These are phyloP conservation scores for Phaeotremella fagi DNA, from an alignment of 768 basidiomycete species.

Conservation along the genomic window DNA sequence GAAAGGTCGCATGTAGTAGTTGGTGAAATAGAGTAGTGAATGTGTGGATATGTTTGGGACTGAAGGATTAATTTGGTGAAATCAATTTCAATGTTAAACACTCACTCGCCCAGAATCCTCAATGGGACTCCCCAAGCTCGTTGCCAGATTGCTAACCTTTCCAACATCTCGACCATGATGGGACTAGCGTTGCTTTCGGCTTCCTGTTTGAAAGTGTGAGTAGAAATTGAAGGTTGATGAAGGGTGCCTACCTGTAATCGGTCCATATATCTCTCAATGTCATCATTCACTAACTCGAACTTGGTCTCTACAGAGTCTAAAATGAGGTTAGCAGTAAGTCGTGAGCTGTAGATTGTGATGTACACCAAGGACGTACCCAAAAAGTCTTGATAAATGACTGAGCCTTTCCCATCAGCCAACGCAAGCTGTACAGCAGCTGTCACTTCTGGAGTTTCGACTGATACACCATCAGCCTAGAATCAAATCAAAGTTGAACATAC, in stretches of 20 bases:
- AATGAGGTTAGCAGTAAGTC: too few relatives aligned
- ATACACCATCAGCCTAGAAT: not conserved
- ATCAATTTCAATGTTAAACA: not conserved
- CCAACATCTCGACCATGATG: slow-evolving; percentile 35
- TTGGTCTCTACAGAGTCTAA: slow-evolving; percentile 31
- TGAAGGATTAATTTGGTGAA: slow-evolving; percentile 1
- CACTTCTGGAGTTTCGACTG: slow-evolving; percentile 32
- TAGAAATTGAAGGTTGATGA: too few relatives aligned
- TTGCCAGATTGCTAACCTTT: slow-evolving; percentile 38
- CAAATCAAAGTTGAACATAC: slow-evolving; percentile 3
- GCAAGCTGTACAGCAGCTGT: slow-evolving; percentile 16
- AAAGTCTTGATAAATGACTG: slow-evolving; percentile 26
- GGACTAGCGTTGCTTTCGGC: slow-evolving; percentile 11
- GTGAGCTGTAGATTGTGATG: too few relatives aligned
- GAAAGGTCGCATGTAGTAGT: slow-evolving; percentile 36
- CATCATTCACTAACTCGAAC: slow-evolving; percentile 32
- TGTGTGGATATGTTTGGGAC: slow-evolving; percentile 22
- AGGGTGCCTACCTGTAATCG: slow-evolving; percentile 15
- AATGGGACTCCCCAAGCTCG: slow-evolving; percentile 39
- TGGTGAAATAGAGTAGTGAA: slow-evolving; percentile 36
- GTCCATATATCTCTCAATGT: slow-evolving; percentile 31
- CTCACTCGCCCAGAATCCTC: slow-evolving; percentile 31
- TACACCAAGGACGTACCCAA: slow-evolving; percentile 26
- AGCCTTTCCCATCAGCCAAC: slow-evolving; percentile 2
- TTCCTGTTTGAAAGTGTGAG: too few relatives aligned